Conservation (phyloP, 148 eudicot genomes). For the Pouteria glomerata region DNA sequence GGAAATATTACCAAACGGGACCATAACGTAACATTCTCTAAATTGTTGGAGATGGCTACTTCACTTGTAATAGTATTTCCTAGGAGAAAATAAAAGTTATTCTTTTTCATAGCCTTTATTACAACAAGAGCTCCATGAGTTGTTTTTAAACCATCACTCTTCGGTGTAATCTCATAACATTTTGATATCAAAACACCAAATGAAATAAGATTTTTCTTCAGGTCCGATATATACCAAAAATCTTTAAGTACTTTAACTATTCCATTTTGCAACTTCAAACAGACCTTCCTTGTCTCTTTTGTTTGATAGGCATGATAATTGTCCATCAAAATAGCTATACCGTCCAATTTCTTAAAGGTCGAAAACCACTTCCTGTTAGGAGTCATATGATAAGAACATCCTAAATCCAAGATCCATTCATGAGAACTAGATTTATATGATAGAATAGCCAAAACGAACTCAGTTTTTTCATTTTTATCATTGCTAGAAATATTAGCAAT, state of each 20-base stretch:
- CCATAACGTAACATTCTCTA: background rate
- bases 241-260: background rate
- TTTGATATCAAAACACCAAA: background rate
- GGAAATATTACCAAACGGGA: too few relatives aligned
- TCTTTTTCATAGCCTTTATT: background rate
- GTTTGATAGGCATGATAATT: background rate
- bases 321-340: too few relatives aligned
- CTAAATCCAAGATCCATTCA: background rate
- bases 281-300: background rate
- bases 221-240: background rate
- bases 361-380: too few relatives aligned
- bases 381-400: too few relatives aligned
- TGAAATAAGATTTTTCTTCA: constrained; percentile 13
- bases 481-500: background rate
- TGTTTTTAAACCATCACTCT: background rate
- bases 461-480: too few relatives aligned
- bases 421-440: background rate
- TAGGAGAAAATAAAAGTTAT: background rate
- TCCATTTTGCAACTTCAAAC: constrained; percentile 8
- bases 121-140: background rate
- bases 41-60: background rate
- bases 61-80: background rate
- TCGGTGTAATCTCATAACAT: background rate
- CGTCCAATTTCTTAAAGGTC: too few relatives aligned
- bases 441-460: background rate